Base-by-base conservation (phyloP, 2,329 filamentous ascomycete genomes). In the Aspergillus sp. region DNA sequence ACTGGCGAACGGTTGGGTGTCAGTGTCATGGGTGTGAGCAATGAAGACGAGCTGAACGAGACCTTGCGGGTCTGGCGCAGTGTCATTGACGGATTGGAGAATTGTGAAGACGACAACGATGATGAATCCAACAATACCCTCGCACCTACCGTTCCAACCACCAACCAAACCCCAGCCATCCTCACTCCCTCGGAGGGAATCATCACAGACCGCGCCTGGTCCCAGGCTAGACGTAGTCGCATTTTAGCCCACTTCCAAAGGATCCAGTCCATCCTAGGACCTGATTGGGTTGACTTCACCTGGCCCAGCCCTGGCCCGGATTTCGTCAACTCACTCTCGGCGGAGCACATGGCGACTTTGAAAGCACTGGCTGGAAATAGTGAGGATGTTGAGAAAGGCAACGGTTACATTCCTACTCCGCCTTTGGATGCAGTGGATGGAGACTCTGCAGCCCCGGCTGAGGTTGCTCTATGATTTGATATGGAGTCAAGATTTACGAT, bases 21-120 rank as follows among this genome's bases (percentile, higher is more conserved):
- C 31, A 80, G 72, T 43, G 81, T 85, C 33, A 83, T 85, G 67
- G 81, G 81, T 8, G 81, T 84, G 27, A 82, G 78, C 53, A 78
- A 74, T 37, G 57, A 76, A 3, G 67, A 69, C 7, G 81, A 85
- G 60, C 60, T 85, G 38, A 74, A 82, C 47, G 81, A 83, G 66
- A 82, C 79, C 1, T 72, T 84, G 65, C 69, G 78, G 36, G 79
- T 78, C 33, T 79, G 75, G 72, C 63, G 64, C 40, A 71, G 67
- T 56, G 70, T 77, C 27, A 50, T 78, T 8, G 72, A 76, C 33
- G 73, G 72, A 1, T 50, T 77, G 8, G 68, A 72, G 46, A 65
- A 69, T 30, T 60, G 61, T 42, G 52, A 61, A 33, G 60, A 66
- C 8, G 58, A 61, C n/a, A 50, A 56, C 8, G 49, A 54, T 4